Evolutionary conservation across 1,284 basidiomycete species (phyloP), one percentile per base, ranked within the genome.

Genomic region (Bondarzewia mesenterica): DNA sequence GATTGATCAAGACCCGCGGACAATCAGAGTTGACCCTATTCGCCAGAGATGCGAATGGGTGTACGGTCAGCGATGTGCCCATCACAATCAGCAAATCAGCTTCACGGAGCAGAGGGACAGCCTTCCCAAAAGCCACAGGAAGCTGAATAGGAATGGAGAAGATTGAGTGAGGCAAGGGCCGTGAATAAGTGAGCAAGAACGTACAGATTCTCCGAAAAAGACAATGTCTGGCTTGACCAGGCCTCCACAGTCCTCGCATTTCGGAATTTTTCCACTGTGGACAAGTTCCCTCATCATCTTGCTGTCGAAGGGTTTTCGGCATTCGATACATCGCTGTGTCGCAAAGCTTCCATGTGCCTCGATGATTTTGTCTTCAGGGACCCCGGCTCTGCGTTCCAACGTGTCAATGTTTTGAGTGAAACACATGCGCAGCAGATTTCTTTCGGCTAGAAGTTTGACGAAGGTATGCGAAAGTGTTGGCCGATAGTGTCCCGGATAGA

Each of bases 321-420:
- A 96, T 16, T 78, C 69, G 12, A 95, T 78, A 59, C 93, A 97
- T 49, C 79, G 74, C 45, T 93, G 87, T 7, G 73, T 75, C 0
- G 90, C 89, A 56, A 94, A 94, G 57, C 85, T 91, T 1, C 93
- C 95, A 60, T 99, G 95, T 0, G 96, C 96, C 67, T 98, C 95
- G 29, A 98, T 76, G 51, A 99, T 83, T 57, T 78, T 78, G 20
- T 80, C 66, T 0, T 67, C 71, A 0, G 88, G 81, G 0, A 98
- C 75, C 6, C 91, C 91, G 0, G 93, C 88, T 1, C 83, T 75
- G 3, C 89, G 77, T 63, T 98, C 95, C 16, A 99, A 78, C 0
- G 92, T 96, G 63, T 98, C 95, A 50, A 97, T 93, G 59, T 90
- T 89, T 64, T 92, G 89, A 10, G 91, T 93, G 58, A 91, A 91